Evolutionary conservation across 805 yeast species (phyloP), one percentile per base, ranked within the genome.

Genomic region (Teunomyces tritomae): DNA sequence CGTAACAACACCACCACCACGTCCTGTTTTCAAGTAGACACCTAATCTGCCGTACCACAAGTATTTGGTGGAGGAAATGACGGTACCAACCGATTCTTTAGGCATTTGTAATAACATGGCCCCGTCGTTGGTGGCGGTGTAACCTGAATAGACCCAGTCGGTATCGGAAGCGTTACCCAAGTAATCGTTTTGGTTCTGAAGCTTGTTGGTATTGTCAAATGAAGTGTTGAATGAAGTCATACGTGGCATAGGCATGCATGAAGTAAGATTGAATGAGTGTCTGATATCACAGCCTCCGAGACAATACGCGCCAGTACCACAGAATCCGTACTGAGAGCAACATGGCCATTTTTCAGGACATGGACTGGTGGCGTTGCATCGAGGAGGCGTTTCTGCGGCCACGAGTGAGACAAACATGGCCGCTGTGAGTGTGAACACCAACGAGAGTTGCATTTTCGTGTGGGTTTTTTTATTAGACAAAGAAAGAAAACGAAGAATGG

Each of bases 271-370:
- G 70, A 66, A 82, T 4, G 96, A 87, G 60, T 57, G 83, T 51
- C 82, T 71, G 33, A 94, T 86, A 68, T 90, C 88, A 73, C 97
- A 91, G 29, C 95, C 92, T 50, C 92, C 94, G 45, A 90, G 73
- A 73, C 97, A 91, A 67, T 76, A 77, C 13, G 76, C 64, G 17
- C 95, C 95, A 20, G 83, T 78, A 57, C 95, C 95, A 72, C 95
- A 88, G 28, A 67, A 72, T 43, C 97, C 97, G 56, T 78, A 84
- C 55, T 82, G 84, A 9, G 88, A 81, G 65, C 97, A 90, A 67
- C 97, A 90, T 48, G 97, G 97, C n/a, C 62, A 55, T 40, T 73
- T 76, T 60, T 85, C 81, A 2, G 97, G 97, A 70, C 97, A 90
- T 4, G 73, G 57, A 11, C 58, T 50, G 8, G 81, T 71, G 8